Percentiles rank a stretch among this genome's conserved stretches.
phyloP scores from a whole-genome alignment of 257 asterid species.

The Scutellaria baicalensis region DNA sequence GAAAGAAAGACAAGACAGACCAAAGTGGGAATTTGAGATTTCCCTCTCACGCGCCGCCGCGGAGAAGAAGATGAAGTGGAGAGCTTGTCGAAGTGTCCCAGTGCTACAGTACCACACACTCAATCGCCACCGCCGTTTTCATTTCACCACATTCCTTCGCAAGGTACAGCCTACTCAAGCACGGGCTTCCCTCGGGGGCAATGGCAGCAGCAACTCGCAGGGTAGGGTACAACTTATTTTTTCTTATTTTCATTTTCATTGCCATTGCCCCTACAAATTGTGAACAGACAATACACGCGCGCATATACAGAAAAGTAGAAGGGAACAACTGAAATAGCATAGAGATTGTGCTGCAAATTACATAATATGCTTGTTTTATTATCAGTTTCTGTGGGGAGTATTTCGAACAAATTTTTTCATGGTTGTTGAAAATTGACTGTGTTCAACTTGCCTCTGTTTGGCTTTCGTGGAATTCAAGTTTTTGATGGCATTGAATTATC shows the following conservation, averaged over 20 bases:
- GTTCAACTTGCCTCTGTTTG: neutral
- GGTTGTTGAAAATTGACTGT: neutral
- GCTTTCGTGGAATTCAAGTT: neutral
- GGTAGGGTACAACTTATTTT: conserved; percentile 29
- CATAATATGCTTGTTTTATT: neutral
- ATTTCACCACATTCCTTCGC: conserved; percentile 53
- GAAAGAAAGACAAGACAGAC: no score
- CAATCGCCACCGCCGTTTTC: conserved; percentile 35
- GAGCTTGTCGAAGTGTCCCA: conserved; percentile 25
- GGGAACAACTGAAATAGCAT: neutral
- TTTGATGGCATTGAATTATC: neutral
- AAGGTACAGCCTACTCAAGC: conserved; percentile 45
- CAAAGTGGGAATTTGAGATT: neutral
- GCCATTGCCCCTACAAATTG: neutral
- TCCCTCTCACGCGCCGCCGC: conserved; percentile 12
- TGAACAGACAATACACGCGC: neutral
- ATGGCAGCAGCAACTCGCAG: conserved; percentile 41
- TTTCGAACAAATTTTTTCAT: neutral
- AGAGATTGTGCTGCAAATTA: neutral
- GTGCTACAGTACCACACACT: conserved; percentile 22
- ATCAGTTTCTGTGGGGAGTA: neutral
- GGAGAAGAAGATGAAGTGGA: conserved; percentile 53
- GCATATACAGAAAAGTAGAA: neutral
- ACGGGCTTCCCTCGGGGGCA: conserved; percentile 41
- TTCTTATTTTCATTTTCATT: neutral